Evolutionary conservation across 495 filamentous ascomycete species (phyloP).

Genomic region (Hypoxylon intermedium): DNA sequence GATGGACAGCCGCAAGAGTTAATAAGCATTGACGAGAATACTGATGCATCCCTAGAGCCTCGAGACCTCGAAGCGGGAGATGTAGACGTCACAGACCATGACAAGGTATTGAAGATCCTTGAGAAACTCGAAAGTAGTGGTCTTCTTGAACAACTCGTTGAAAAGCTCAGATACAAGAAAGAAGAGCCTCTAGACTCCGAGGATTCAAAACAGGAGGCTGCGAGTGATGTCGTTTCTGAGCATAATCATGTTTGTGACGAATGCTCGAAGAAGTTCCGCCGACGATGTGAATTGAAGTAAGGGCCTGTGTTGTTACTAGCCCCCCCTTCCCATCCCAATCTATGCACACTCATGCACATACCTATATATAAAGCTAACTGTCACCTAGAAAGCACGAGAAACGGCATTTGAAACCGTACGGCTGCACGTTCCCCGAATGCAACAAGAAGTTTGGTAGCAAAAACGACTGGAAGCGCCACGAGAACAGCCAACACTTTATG

Average conservation of each 20-base stretch:
- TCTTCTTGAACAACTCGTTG: slow-evolving; percentile 43
- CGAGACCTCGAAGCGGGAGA: neutral
- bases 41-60: neutral
- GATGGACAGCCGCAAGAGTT: slow-evolving; percentile 1
- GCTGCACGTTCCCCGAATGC: slow-evolving; percentile 80
- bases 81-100: slow-evolving; percentile 9
- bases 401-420: slow-evolving; percentile 85
- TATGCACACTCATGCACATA: too few relatives aligned
- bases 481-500: slow-evolving; percentile 84
- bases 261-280: slow-evolving; percentile 63
- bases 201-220: slow-evolving; percentile 13
- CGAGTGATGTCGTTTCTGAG: slow-evolving; percentile 10
- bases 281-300: slow-evolving; percentile 77
- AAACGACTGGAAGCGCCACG: slow-evolving; percentile 96
- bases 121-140: slow-evolving; percentile 30
- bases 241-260: slow-evolving; percentile 56
- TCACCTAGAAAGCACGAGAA: slow-evolving; percentile 80
- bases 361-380: slow-evolving; percentile 7
- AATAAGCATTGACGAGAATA: slow-evolving; percentile 1
- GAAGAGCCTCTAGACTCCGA: slow-evolving; percentile 11
- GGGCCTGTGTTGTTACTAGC: slow-evolving; percentile 26
- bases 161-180: slow-evolving; percentile 45
- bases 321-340: neutral
- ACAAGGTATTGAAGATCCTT: slow-evolving; percentile 14
- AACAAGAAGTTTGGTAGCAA: slow-evolving; percentile 86